Evolutionary conservation across 768 basidiomycete species (phyloP).

Genomic region (Leccinellum luteum): DNA sequence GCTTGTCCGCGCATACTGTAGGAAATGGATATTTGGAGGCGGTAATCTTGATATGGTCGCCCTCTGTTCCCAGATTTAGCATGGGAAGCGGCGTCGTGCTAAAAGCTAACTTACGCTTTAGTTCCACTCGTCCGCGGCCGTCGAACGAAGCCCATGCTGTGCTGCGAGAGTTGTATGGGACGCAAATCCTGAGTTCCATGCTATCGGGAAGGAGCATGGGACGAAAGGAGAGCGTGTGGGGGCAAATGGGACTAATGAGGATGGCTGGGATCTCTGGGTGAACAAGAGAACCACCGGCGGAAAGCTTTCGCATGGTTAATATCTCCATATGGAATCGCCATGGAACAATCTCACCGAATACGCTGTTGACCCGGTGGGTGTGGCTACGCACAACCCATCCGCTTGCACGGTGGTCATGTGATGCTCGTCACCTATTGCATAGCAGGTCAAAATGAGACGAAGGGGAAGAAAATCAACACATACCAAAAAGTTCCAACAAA

Average conservation of each 20-base stretch:
- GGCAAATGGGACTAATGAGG: conserved; percentile 96
- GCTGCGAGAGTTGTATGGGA: conserved; percentile 97
- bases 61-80: conserved; percentile 58
- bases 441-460: conserved; percentile 2
- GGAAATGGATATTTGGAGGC: conserved; percentile 98
- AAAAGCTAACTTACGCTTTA: conserved; percentile 69
- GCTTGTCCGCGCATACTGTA: conserved; percentile 96
- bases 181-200: conserved; percentile 97
- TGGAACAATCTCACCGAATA: conserved; percentile 69
- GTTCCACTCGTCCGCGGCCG: conserved; percentile 92
- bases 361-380: conserved; percentile 97
- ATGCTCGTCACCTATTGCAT: conserved; percentile 85
- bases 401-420: conserved; percentile 99
- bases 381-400: conserved; percentile 91
- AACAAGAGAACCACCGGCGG: conserved; percentile 95
- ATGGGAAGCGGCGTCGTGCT: not conserved
- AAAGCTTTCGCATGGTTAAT: conserved; percentile 49
- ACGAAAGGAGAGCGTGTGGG: conserved; percentile 96
- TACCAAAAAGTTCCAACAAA: conserved; percentile 93
- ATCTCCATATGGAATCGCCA: not conserved
- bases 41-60: conserved; percentile 97
- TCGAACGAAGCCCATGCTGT: conserved; percentile 99
- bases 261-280: conserved; percentile 98
- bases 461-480: conserved; percentile 26
- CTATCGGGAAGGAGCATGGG: conserved; percentile 98